Base-by-base conservation (phyloP, 306 rosid species). In the Elaeagnus macrophylla region DNA sequence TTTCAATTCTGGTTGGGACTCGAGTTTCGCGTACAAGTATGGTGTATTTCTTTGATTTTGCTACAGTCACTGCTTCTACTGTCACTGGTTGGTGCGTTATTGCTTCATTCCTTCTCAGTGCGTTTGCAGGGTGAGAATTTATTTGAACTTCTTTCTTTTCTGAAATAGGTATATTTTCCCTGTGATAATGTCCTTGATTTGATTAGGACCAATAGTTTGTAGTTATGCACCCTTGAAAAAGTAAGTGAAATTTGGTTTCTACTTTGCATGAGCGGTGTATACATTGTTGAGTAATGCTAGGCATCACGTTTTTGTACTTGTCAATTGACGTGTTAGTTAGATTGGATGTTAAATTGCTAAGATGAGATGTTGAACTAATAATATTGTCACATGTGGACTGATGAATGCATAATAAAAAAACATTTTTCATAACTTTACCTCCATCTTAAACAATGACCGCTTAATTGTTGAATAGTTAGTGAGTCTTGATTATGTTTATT, bases 21-120 rank as follows among this genome's bases (percentile, higher is more conserved):
- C 95, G 95, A 0, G 90, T 93, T 45, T 85, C 99, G 14, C 78
- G 95, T 69, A 62, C 84, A 84, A 87, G 86, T 67, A 83, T 88
- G 12, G 94, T 88, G 52, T 93, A 93, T 83, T 88, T 93, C 83
- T 83, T 93, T 79, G 99, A 93, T 69, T 88, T 69, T 71, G 96
- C 82, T 15, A 66, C 95, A 39, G 13, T 88, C 56, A 71, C 84
- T 53, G 56, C 76, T 45, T 80, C 95, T 53, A 88, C 96, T 1
- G 65, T 81, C 44, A 88, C 99, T 9, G 99, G 96, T 20, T 70
- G 94, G 90, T 84, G 90, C 51, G 96, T 88, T 47, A 81, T 85
- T 67, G 81, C 81, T 72, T 82, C 99, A 2, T 75, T 79, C 70
- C 72, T 88, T 51, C 75, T 93, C 63, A 85, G 81, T 74, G 78